phyloP scores from a whole-genome alignment of 2,329 filamentous ascomycete species.

The Penicillium sp. region DNA sequence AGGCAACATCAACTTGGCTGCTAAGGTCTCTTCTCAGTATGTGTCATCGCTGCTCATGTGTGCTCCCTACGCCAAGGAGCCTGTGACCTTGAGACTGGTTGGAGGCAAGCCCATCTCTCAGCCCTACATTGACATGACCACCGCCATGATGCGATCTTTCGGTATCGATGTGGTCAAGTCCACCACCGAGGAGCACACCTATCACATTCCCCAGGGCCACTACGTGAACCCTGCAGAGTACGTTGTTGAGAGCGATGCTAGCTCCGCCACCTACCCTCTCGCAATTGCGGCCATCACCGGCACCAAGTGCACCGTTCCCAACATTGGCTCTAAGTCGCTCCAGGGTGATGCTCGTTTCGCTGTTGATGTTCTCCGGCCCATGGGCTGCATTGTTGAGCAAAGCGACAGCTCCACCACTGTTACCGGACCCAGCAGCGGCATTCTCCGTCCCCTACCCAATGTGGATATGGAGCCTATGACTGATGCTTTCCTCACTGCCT shows the following conservation, averaged over 20 bases:
- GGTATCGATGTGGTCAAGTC: conserved; percentile 79
- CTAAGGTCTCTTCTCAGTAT: conserved; percentile 98
- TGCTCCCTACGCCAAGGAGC: conserved; percentile 91
- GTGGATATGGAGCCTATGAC: conserved; percentile 99
- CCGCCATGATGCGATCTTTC: conserved; percentile 94
- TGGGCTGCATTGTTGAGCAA: conserved; percentile 91
- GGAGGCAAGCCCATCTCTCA: conserved; percentile 98
- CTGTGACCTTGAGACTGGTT: conserved; percentile 84
- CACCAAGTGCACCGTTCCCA: conserved; percentile 91
- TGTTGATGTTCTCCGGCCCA: conserved; percentile 81
- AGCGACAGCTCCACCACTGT: conserved; percentile 86
- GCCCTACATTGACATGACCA: conserved; percentile 97
- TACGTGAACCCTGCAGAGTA: conserved; percentile 87
- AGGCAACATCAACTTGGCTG: conserved; percentile 85
- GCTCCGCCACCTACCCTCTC: conserved; percentile 93
- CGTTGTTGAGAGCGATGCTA: conserved; percentile 93
- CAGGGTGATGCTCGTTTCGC: conserved; percentile 96
- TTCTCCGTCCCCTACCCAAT: conserved; percentile 71
- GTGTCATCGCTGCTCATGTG: conserved; percentile 97
- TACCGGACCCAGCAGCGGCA: conserved; percentile 75
- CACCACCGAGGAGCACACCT: conserved; percentile 78
- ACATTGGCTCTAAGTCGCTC: conserved; percentile 87
- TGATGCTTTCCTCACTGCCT: conserved; percentile 94
- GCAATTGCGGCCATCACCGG: conserved; percentile 94
- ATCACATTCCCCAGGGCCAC: conserved; percentile 81